These are phyloP conservation scores for Casuarina cunninghamiana DNA, from an alignment of 306 rosid genomes.

Conservation along the genomic window DNA sequence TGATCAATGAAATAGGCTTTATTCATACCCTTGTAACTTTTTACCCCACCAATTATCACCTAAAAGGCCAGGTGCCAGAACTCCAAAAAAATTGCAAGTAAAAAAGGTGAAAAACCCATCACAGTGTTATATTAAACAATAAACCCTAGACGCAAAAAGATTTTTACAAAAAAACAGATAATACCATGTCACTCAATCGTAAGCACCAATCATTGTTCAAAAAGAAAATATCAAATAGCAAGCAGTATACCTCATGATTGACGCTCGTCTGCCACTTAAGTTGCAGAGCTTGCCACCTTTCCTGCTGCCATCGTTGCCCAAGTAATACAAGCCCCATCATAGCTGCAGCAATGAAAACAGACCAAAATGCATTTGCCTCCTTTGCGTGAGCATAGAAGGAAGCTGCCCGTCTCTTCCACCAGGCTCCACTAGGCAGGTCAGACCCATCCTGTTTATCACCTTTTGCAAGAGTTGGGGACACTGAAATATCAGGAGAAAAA, in stretches of 20 bases:
- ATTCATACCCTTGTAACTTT: background rate
- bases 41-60: background rate
- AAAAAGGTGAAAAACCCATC: background rate
- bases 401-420: constrained; percentile 97
- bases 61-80: background rate
- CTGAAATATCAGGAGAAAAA: constrained; percentile 42
- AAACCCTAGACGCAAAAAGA: background rate
- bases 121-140: background rate
- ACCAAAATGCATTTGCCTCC: constrained; percentile 87
- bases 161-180: constrained; percentile 2
- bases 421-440: constrained; percentile 83
- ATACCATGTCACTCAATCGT: background rate
- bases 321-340: constrained; percentile 82
- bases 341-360: constrained; percentile 86
- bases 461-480: constrained; percentile 38
- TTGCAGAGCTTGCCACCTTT: constrained; percentile 71
- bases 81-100: background rate
- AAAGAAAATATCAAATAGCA: constrained; percentile 4
- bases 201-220: constrained; percentile 2
- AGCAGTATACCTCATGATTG: constrained; percentile 46
- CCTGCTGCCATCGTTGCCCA: constrained; percentile 92
- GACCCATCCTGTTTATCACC: constrained; percentile 42
- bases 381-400: constrained; percentile 85
- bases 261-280: constrained; percentile 68
- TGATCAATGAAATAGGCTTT: background rate